Evolutionary conservation across 306 rosid genomes (phyloP).

Genomic region (Betula pendula): DNA sequence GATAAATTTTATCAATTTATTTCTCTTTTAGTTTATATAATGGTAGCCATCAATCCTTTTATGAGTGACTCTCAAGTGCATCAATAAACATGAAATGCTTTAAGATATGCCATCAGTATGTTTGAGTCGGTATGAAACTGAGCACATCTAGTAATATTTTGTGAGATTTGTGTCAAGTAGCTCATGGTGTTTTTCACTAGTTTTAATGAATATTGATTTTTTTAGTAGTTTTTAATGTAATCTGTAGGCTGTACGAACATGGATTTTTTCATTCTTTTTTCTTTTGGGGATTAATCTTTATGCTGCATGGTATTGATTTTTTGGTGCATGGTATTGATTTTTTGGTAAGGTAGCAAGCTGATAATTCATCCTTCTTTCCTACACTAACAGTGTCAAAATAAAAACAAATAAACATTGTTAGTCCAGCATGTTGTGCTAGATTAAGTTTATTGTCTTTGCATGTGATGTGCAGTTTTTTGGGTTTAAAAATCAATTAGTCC

Average conservation of each 20-base stretch:
- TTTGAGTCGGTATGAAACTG: not conserved
- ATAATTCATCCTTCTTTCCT: slow-evolving; percentile 1
- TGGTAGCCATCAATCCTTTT: no score
- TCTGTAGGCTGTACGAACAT: not conserved
- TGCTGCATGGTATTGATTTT: not conserved
- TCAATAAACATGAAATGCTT: no score
- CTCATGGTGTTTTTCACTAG: no score
- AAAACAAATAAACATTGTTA: not conserved
- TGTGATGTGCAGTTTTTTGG: slow-evolving; percentile 74
- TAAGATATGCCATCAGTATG: no score
- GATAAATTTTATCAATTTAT: no score
- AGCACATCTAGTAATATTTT: not conserved
- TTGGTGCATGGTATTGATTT: not conserved
- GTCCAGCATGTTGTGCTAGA: slow-evolving; percentile 21
- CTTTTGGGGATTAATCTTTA: not conserved
- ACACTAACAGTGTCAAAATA: not conserved
- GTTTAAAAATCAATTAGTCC: slow-evolving; percentile 72
- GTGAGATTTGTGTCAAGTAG: not conserved
- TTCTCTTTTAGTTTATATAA: no score
- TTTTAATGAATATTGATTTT: no score
- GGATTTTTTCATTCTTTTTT: not conserved
- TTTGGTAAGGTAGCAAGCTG: not conserved
- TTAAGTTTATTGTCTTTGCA: slow-evolving; percentile 22
- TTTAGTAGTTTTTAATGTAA: not conserved
- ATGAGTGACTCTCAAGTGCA: no score